Base-by-base conservation (phyloP, 78 protist species). In the Cavenderia fasciculata region DNA sequence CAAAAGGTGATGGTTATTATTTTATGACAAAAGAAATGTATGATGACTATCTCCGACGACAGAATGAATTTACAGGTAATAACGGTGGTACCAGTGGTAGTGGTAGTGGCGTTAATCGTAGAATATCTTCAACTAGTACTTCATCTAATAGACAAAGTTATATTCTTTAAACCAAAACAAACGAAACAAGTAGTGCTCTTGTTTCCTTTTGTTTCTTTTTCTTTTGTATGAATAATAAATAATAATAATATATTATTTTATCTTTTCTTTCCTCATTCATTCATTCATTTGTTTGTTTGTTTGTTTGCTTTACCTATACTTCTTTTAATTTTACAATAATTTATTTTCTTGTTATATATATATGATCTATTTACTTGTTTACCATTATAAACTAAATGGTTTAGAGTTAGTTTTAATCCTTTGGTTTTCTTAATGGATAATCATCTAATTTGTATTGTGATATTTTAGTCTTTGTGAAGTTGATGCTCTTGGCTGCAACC, bases 401-500 rank as follows among this genome's bases (percentile, higher is more conserved):
- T 54, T 73, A 36, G 8, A 18, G 61, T 6, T 54, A 23, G 61
- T 23, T 73, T 51, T n/a, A n/a, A n/a, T n/a, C n/a, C n/a, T n/a
- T n/a, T 40, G 47, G 47, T 65, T 62, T 62, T n/a, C n/a, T n/a
- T n/a, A n/a, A n/a, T n/a, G n/a, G n/a, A 63, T 63, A 78, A 25
- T 85, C 92, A 11, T 70, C 27, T 21, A 74, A 29, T 59, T 86
- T 74, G 27, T 73, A 38, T 19, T 62, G 34, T 5, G 71, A n/a
- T 1, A 70, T 44, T 27, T 21, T 36, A 49, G 41, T 87, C 62
- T 59, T 73, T 23, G 74, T 57, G n/a, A 43, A n/a, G 14, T 62
- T 65, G 0, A 63, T 52, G 11, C 86, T 33, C 36, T 87, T 87
- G 59, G 73, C 93, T 8, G 68, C 93, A 46, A 87, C 78, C 74